Percentiles rank a stretch among this genome's conserved stretches.
Evolutionary conservation across 208 protist species (phyloP).

Genomic region (Leishmania turanica): DNA sequence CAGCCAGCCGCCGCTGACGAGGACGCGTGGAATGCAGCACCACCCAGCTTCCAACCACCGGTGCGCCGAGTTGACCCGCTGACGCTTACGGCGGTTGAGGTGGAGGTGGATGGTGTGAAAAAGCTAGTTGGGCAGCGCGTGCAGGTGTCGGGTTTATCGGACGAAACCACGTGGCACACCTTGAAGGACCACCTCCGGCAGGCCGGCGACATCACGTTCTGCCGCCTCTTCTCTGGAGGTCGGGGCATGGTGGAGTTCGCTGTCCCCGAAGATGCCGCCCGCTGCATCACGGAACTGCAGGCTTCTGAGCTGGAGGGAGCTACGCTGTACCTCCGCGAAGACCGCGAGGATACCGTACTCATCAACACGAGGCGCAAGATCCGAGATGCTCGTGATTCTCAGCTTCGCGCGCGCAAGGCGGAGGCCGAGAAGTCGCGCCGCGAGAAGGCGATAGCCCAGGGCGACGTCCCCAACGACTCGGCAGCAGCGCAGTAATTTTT

Average conservation of each 20-base stretch:
- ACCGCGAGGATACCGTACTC: conserved; percentile 87
- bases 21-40: conserved; percentile 78
- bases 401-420: conserved; percentile 78
- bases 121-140: conserved; percentile 90
- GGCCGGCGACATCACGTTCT: conserved; percentile 83
- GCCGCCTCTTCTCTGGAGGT: conserved; percentile 72
- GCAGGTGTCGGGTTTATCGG: conserved; percentile 79
- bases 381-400: conserved; percentile 74
- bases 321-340: conserved; percentile 84
- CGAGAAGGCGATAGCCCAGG: conserved; percentile 56
- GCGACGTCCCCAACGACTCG: conserved; percentile 27
- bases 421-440: conserved; percentile 60
- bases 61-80: conserved; percentile 88
- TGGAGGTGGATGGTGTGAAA: conserved; percentile 88
- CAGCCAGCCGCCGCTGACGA: conserved; percentile 65
- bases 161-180: conserved; percentile 88
- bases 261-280: conserved; percentile 78
- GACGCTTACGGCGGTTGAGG: conserved; percentile 88
- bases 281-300: conserved; percentile 87
- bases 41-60: conserved; percentile 83
- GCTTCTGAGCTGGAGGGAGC: conserved; percentile 83
- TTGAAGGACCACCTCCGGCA: conserved; percentile 91
- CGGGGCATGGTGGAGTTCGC: conserved; percentile 87
- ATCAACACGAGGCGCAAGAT: conserved; percentile 84
- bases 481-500: neutral